Conservation (phyloP, 495 filamentous ascomycete species). For the Letharia lupina region DNA sequence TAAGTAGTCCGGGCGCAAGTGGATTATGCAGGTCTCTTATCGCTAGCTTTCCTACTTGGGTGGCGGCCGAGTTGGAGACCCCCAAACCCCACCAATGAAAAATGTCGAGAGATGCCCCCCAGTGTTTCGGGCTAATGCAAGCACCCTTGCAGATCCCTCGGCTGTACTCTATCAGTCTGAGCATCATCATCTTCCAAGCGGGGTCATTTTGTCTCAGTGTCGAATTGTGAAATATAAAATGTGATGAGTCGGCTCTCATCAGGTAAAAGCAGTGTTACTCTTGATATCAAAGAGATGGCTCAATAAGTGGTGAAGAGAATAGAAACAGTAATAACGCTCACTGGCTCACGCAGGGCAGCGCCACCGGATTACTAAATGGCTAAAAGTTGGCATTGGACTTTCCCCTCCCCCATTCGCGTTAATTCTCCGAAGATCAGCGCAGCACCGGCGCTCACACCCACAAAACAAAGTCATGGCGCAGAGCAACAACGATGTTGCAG, state of each 20-base stretch:
- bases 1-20: not conserved
- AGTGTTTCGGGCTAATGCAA: not conserved
- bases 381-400: not conserved
- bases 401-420: not conserved
- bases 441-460: not conserved
- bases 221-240: not conserved
- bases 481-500: not conserved
- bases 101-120: no score
- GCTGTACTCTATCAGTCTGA: not conserved
- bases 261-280: not conserved
- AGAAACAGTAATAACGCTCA: not conserved
- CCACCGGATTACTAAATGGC: not conserved
- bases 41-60: not conserved
- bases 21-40: not conserved
- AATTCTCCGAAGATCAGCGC: not conserved
- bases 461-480: not conserved
- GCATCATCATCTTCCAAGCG: not conserved
- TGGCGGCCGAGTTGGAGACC: not conserved
- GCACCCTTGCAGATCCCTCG: constrained; percentile 1
- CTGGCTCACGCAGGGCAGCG: not conserved
- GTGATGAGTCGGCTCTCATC: not conserved
- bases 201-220: not conserved
- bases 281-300: not conserved
- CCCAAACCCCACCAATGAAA: not conserved
- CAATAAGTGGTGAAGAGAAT: not conserved